These are phyloP conservation scores for Xylaria sp. DNA, from an alignment of 2,329 filamentous ascomycete species.

Conservation along the genomic window DNA sequence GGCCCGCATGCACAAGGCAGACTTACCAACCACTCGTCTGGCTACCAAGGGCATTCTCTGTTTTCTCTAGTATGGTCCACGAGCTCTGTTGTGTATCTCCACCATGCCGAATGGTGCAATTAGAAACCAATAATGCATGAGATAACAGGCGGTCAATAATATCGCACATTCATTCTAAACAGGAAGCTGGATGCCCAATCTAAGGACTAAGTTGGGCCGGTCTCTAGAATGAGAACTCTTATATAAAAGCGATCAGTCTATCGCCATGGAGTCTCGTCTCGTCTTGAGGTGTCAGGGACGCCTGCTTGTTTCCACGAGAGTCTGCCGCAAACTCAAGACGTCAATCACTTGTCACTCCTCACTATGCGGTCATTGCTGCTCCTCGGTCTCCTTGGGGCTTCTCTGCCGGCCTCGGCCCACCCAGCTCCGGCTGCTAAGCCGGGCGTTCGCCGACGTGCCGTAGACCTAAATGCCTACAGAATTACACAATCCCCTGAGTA, in stretches of 20 bases:
- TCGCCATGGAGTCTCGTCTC: constrained; percentile 34
- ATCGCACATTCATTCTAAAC: constrained; percentile 45
- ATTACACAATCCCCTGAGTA: constrained; percentile 48
- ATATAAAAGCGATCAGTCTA: constrained; percentile 41
- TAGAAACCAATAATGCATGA: constrained; percentile 20
- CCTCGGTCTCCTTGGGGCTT: constrained; percentile 50
- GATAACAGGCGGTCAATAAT: constrained; percentile 40
- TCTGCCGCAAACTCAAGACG: constrained; percentile 20
- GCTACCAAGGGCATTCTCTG: constrained; percentile 11
- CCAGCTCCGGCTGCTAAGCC: constrained; percentile 43
- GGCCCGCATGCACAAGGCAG: constrained; percentile 38
- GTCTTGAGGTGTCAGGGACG: constrained; percentile 39
- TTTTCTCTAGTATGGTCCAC: constrained; percentile 28
- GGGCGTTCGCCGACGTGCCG: constrained; percentile 48
- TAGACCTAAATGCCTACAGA: constrained; percentile 51
- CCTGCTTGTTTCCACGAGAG: constrained; percentile 27
- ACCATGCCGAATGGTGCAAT: constrained; percentile 17
- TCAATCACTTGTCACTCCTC: constrained; percentile 34
- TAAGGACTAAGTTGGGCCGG: neutral
- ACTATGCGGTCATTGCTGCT: constrained; percentile 49
- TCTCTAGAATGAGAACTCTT: constrained; percentile 16
- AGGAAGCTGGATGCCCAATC: constrained; percentile 45
- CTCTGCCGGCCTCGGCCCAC: constrained; percentile 47
- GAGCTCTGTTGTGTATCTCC: constrained; percentile 31
- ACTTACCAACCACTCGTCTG: constrained; percentile 33